Evolutionary conservation across 2,329 filamentous ascomycete species (phyloP).

Genomic region (Ascochyta clinopodiicola): DNA sequence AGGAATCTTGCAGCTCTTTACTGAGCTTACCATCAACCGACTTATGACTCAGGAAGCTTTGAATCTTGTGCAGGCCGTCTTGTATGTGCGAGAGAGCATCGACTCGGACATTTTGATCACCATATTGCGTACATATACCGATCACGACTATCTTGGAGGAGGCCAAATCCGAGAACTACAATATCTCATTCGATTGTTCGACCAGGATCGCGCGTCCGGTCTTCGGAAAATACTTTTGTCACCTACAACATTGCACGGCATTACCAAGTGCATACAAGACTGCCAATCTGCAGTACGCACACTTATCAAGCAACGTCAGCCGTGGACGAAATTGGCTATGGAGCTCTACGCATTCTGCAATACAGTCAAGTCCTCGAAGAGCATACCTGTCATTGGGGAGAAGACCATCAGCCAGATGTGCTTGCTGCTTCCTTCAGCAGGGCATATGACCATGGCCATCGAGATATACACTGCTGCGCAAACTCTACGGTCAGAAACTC

Average conservation of each 20-base stretch:
- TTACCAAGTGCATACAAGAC: slow-evolving; percentile 33
- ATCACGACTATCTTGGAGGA: slow-evolving; percentile 23
- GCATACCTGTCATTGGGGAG: slow-evolving; percentile 4
- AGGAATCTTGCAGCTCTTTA: slow-evolving; percentile 26
- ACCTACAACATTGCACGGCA: slow-evolving; percentile 28
- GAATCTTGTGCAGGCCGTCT: slow-evolving; percentile 31
- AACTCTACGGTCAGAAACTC: background rate
- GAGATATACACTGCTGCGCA: slow-evolving; percentile 24
- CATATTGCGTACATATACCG: slow-evolving; percentile 18
- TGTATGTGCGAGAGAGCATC: slow-evolving; percentile 20
- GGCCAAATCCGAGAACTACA: slow-evolving; percentile 25
- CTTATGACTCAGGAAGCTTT: slow-evolving; percentile 29
- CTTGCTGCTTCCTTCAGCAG: slow-evolving; percentile 20
- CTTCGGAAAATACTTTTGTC: slow-evolving; percentile 26
- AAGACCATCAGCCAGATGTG: slow-evolving; percentile 6
- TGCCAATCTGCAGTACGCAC: slow-evolving; percentile 26
- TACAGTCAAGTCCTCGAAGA: slow-evolving; percentile 22
- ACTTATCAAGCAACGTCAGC: slow-evolving; percentile 22
- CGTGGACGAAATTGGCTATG: slow-evolving; percentile 27
- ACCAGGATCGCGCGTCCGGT: slow-evolving; percentile 16
- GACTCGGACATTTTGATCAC: slow-evolving; percentile 17
- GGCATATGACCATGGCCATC: slow-evolving; percentile 16
- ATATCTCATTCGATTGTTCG: slow-evolving; percentile 24
- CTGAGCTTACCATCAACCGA: slow-evolving; percentile 21
- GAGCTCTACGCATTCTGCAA: slow-evolving; percentile 33